phyloP scores from a whole-genome alignment of 176 grass and related monocot species.

The Carex scoparia region DNA sequence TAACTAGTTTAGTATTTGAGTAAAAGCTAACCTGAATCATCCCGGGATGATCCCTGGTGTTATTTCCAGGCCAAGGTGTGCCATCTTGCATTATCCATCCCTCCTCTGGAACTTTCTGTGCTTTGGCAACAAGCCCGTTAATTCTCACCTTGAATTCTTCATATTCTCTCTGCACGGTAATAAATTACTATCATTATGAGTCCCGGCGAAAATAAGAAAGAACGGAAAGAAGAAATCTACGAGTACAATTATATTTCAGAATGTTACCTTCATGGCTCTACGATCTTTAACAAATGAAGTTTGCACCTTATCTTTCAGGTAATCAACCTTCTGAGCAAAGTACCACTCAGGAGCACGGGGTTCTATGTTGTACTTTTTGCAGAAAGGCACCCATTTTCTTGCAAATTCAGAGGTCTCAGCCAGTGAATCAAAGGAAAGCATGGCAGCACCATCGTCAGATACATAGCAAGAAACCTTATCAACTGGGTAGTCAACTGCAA shows the following conservation, averaged over 20 bases:
- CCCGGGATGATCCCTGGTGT: conserved; percentile 99
- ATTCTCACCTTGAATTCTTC: conserved; percentile 95
- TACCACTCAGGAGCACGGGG: conserved; percentile 95
- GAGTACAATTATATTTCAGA: conserved; percentile 7
- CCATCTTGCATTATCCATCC: conserved; percentile 99
- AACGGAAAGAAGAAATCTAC: not conserved
- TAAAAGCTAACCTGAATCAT: conserved; percentile 78
- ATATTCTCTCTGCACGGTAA: conserved; percentile 82
- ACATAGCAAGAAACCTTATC: conserved; percentile 99
- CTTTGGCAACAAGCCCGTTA: conserved; percentile 87
- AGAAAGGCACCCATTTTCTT: conserved; percentile 98
- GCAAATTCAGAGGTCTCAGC: conserved; percentile 97
- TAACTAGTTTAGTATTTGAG: not conserved
- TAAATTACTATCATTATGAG: conserved; percentile 18
- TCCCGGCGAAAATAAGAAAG: not conserved
- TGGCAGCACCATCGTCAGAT: conserved; percentile 96
- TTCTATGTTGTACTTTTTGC: conserved; percentile 90
- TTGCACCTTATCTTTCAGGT: conserved; percentile 93
- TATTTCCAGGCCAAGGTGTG: conserved; percentile 98
- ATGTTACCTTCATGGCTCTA: conserved; percentile 93
- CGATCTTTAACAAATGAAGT: conserved; percentile 90
- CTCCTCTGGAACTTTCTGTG: conserved; percentile 93
- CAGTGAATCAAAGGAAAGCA: conserved; percentile 89
- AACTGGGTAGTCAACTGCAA: conserved; percentile 93
- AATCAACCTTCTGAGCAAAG: conserved; percentile 95